phyloP scores from a whole-genome alignment of 352 stramenopile genomes.

The Globisporangium middletonii region DNA sequence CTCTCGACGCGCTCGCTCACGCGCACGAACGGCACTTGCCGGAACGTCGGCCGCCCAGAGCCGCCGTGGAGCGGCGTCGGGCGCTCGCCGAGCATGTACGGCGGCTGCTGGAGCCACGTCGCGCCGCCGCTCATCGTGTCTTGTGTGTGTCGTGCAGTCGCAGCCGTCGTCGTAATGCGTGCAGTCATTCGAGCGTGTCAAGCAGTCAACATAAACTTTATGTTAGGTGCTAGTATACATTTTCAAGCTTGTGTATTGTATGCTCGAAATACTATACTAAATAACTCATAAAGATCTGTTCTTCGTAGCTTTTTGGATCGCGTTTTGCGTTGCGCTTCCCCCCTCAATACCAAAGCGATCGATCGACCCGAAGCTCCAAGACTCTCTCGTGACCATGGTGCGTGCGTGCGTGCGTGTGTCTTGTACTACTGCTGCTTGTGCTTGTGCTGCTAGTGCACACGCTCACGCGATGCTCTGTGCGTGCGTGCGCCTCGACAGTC shows the following conservation, averaged over 20 bases:
- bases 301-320: conserved; percentile 7
- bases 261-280: no score
- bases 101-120: conserved; percentile 45
- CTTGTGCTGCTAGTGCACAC: neutral
- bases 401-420: conserved; percentile 3
- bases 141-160: neutral
- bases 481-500: conserved; percentile 23
- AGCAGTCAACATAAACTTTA: no score
- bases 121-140: conserved; percentile 2
- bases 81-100: conserved; percentile 80
- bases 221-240: no score
- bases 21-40: conserved; percentile 79
- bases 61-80: conserved; percentile 49
- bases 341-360: conserved; percentile 9
- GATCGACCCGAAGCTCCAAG: neutral
- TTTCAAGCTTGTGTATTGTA: no score
- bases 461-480: neutral
- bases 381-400: conserved; percentile 21
- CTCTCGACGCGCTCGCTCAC: conserved; percentile 74
- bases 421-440: neutral
- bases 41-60: conserved; percentile 50
- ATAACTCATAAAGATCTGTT: neutral
- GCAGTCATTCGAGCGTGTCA: no score
- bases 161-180: neutral
- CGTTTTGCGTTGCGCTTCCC: neutral